A percentile compares a stretch with the other conserved stretches of the same genome.
These are phyloP conservation scores for Fraxinus albicans DNA, from an alignment of 305 asterid genomes.

Conservation along the genomic window DNA sequence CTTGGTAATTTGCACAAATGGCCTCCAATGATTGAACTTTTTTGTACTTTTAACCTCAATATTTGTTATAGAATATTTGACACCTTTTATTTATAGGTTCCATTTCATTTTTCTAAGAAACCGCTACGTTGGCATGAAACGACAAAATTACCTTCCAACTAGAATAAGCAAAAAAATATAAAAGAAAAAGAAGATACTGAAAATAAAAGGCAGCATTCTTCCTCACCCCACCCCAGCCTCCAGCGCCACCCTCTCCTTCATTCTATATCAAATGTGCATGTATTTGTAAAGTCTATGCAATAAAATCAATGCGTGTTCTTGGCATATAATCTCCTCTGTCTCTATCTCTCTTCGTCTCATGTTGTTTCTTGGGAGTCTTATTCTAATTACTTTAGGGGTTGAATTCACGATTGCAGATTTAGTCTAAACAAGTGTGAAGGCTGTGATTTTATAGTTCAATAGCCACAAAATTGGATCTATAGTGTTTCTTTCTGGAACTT, in stretches of 20 bases:
- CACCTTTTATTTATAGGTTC: not conserved
- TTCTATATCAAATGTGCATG: not conserved
- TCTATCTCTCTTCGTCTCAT: not conserved
- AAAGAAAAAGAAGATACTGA: not conserved
- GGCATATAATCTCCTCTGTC: not conserved
- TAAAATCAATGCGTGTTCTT: not conserved
- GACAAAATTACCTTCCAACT: not conserved
- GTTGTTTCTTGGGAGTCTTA: constrained; percentile 24
- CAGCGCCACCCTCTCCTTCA: not conserved
- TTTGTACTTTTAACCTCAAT: not conserved
- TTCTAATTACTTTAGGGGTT: constrained; percentile 14
- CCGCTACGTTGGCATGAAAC: not conserved
- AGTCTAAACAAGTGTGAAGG: not conserved
- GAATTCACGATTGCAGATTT: constrained; percentile 28
- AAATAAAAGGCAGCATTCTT: not conserved
- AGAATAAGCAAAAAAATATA: not conserved
- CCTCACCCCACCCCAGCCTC: not conserved
- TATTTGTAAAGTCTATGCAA: not conserved
- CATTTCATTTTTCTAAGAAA: not conserved
- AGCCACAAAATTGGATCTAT: constrained; percentile 23
- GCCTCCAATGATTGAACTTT: not conserved
- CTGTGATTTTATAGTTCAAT: not conserved
- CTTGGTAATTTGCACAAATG: not conserved
- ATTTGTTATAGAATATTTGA: not conserved
- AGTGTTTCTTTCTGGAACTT: constrained; percentile 5